phyloP scores from a whole-genome alignment of 257 asterid species.

The Nicotiana tabacum region DNA sequence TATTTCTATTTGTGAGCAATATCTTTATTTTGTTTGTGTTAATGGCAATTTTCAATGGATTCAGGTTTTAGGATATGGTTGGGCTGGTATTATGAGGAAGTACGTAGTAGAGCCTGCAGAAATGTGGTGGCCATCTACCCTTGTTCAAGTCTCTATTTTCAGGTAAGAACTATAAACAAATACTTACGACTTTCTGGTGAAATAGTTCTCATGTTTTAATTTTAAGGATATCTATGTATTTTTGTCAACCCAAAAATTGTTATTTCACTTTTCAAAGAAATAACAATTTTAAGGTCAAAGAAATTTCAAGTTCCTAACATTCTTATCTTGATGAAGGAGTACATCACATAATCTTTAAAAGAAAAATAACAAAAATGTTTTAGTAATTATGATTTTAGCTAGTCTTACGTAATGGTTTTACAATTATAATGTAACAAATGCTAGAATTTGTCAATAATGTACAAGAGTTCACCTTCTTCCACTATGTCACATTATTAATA shows the following conservation, averaged over 20 bases:
- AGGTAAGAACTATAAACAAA: slow-evolving; percentile 22
- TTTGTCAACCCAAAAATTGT: too few species aligned
- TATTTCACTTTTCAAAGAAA: too few species aligned
- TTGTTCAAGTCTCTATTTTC: slow-evolving; percentile 61
- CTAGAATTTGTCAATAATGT: background rate
- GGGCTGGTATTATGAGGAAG: slow-evolving; percentile 57
- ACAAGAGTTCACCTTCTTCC: background rate
- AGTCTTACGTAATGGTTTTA: too few species aligned
- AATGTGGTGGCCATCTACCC: slow-evolving; percentile 61
- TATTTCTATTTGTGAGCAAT: too few species aligned
- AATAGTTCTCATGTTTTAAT: too few species aligned
- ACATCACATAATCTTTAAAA: background rate
- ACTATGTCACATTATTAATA: too few species aligned
- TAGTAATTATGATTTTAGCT: too few species aligned
- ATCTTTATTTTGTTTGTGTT: background rate
- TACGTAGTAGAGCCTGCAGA: slow-evolving; percentile 56
- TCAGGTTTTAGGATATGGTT: slow-evolving; percentile 58
- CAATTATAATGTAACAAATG: too few species aligned
- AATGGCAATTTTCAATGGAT: background rate
- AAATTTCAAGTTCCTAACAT: background rate
- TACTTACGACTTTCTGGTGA: too few species aligned
- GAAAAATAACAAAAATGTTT: too few species aligned
- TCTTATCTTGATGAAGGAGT: background rate
- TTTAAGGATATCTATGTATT: too few species aligned
- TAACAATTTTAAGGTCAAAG: too few species aligned